Evolutionary conservation across 768 basidiomycete species (phyloP).

Genomic region (Tulasnella sp.): DNA sequence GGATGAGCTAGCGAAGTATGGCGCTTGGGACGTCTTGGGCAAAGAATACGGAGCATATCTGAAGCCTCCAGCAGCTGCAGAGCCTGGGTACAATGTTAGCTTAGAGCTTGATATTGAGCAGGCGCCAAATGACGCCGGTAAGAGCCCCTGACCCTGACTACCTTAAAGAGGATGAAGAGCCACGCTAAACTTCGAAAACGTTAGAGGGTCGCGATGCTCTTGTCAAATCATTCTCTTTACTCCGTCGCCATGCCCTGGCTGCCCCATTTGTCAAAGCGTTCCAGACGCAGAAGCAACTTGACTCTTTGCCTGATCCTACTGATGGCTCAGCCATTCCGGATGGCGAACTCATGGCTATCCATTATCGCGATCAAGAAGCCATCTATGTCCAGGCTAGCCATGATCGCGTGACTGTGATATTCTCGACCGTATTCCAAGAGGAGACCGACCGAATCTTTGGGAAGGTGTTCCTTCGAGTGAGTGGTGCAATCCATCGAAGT

Average conservation of each 20-base stretch:
- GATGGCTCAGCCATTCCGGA: slow-evolving; percentile 60
- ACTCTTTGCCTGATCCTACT: slow-evolving; percentile 49
- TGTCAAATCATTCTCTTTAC: slow-evolving; percentile 75
- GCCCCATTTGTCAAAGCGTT: slow-evolving; percentile 94
- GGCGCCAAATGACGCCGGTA: slow-evolving; percentile 79
- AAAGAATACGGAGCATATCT: slow-evolving; percentile 83
- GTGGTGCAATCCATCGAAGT: slow-evolving; percentile 4
- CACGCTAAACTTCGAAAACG: neutral
- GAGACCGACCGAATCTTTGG: slow-evolving; percentile 98
- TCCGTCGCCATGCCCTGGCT: slow-evolving; percentile 92
- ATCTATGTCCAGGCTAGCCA: slow-evolving; percentile 92
- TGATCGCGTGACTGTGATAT: slow-evolving; percentile 97
- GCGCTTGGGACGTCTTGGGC: slow-evolving; percentile 75
- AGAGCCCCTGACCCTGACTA: slow-evolving; percentile 39
- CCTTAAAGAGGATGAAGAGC: neutral
- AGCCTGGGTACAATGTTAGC: slow-evolving; percentile 88
- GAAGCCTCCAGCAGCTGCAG: slow-evolving; percentile 55
- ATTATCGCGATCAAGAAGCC: slow-evolving; percentile 96
- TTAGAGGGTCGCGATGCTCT: slow-evolving; percentile 79
- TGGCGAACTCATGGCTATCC: slow-evolving; percentile 88
- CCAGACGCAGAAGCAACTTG: slow-evolving; percentile 78
- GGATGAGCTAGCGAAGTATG: slow-evolving; percentile 88
- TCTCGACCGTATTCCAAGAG: slow-evolving; percentile 94
- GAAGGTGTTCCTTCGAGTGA: slow-evolving; percentile 95
- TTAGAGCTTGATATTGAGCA: slow-evolving; percentile 87